Base-by-base conservation (phyloP, 202 grass and related monocot species). In the Saccharum hybrid region DNA sequence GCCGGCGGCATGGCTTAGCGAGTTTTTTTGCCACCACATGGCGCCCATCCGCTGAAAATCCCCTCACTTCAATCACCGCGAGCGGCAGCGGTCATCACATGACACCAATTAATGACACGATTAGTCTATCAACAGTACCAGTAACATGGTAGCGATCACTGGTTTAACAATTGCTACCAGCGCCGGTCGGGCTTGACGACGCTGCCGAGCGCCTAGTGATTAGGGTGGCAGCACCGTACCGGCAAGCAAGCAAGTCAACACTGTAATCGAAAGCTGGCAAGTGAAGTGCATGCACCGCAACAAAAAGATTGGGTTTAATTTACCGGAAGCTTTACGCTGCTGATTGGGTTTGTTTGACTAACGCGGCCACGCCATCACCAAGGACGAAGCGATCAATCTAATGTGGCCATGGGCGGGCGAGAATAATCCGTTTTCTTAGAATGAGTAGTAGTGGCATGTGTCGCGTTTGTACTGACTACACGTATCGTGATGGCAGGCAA, bases 11-110 rank as follows among this genome's bases (percentile, higher is more conserved):
- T n/a, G 26, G 34, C 34, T 77, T 10, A 41, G 74, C 69, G 51
- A 63, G 60, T 31, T 14, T 83, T 86, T 64, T 83, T 90, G 69
- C 8, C 84, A 52, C 45, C 84, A 83, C 88, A 76, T 86, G 83
- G 41, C 42, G 18, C 18, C 57, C 63, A 6, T 40, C 46, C 42
- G 49, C 9, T 13, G 71, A 28, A 67, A 31, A 42, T 69, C 71
- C 6, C 60, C 19, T 30, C 2, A 13, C 60, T 5, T 63, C 31
- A 83, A 59, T 59, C 7, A 19, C 48, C 49, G 70, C 52, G 41
- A 16, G 9, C 68, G 13, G 66, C 74, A 15, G 49, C 34, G 14
- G 14, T 70, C 84, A 5, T 36, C 34, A 90, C 84, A 86, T 80
- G 88, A 83, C 38, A 80, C 75, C 28, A 84, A 1, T 67, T 72